These are phyloP conservation scores for Melampsora americana DNA, from an alignment of 1,284 basidiomycete species.

Conservation along the genomic window DNA sequence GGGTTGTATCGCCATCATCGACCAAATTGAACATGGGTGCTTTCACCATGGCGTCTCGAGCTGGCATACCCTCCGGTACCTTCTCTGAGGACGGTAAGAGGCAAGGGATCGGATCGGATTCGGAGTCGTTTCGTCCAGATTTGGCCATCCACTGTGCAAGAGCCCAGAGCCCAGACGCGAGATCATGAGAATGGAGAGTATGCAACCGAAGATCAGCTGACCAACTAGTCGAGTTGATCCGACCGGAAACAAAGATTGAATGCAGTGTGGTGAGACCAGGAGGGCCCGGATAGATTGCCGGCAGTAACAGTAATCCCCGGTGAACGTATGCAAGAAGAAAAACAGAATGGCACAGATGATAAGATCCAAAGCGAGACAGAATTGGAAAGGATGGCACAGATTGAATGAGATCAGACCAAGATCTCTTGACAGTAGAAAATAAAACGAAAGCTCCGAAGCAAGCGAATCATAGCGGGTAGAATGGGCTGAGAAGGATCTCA, in stretches of 20 bases:
- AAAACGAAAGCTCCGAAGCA: not conserved
- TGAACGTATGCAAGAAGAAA: too few relatives aligned
- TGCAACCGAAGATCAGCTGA: conserved; percentile 39
- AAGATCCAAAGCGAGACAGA: too few relatives aligned
- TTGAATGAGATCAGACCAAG: not conserved
- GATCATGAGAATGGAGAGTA: conserved; percentile 41
- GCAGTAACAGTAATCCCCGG: too few relatives aligned
- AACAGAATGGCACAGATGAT: too few relatives aligned
- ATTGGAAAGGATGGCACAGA: conserved; percentile 34
- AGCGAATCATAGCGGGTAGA: too few relatives aligned
- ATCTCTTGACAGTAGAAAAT: not conserved
- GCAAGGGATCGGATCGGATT: conserved; percentile 29
- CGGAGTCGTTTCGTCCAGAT: conserved; percentile 15
- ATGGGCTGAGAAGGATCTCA: not conserved
- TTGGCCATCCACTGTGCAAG: conserved; percentile 43
- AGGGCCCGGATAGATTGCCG: conserved; percentile 29
- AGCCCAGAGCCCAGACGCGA: conserved; percentile 37
- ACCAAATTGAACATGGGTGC: conserved; percentile 54
- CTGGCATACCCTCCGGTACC: conserved; percentile 46
- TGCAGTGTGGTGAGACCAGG: conserved; percentile 26
- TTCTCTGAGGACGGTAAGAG: conserved; percentile 37
- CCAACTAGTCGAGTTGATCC: conserved; percentile 31
- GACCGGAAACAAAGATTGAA: too few relatives aligned
- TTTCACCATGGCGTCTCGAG: conserved; percentile 39
- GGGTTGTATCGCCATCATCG: conserved; percentile 74